A percentile compares a stretch with the other conserved stretches of the same genome.
Evolutionary conservation across 179 eudicot species (phyloP).

Genomic region (Sideroxylon spinosum): DNA sequence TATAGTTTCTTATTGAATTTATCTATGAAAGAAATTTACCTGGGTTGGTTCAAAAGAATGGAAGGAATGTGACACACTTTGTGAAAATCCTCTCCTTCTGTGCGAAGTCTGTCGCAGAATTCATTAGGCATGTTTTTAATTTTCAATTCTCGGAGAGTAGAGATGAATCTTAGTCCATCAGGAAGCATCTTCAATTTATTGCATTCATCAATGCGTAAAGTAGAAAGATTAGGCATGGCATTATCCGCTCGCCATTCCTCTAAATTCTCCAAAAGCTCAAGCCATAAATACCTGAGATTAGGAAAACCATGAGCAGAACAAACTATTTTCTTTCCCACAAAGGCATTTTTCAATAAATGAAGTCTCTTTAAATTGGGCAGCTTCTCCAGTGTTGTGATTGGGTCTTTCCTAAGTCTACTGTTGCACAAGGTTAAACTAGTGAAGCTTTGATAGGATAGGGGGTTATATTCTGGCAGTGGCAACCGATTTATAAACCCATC

Average conservation of each 20-base stretch:
- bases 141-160: not conserved
- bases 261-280: not conserved
- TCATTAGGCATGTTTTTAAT: not conserved
- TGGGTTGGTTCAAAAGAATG: not conserved
- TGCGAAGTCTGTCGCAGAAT: not conserved
- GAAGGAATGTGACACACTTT: not conserved
- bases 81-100: not conserved
- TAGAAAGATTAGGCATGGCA: slow-evolving; percentile 1
- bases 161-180: not conserved
- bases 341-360: not conserved
- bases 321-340: not conserved
- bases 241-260: slow-evolving; percentile 9
- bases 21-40: not conserved
- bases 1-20: not conserved
- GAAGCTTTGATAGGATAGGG: not conserved
- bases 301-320: slow-evolving; percentile 21
- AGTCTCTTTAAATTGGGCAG: slow-evolving; percentile 14
- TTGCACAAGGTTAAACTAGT: not conserved
- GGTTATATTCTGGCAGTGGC: not conserved
- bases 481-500: not conserved
- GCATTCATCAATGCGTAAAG: not conserved
- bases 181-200: slow-evolving; percentile 3
- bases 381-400: slow-evolving; percentile 14
- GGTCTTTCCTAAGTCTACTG: slow-evolving; percentile 3
- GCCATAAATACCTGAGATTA: not conserved